Evolutionary conservation across 306 rosid genomes (phyloP), one percentile per base, ranked within the genome.

Genomic region (Styphnolobium japonicum): DNA sequence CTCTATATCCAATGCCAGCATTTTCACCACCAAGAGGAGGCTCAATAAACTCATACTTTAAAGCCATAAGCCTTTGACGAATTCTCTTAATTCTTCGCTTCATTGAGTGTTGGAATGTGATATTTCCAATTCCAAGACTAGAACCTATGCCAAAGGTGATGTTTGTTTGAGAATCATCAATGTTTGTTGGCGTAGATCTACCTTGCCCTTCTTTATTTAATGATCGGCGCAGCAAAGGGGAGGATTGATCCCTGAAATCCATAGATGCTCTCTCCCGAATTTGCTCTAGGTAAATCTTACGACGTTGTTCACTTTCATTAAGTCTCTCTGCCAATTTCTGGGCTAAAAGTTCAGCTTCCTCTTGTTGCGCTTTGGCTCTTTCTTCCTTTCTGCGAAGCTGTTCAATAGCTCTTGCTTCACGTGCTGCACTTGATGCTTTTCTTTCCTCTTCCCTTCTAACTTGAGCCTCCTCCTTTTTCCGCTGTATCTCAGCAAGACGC

Each of bases 391-490:
- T 88, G 25, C 98, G 92, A 79, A 95, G 92, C 77, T 92, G 98
- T 85, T 95, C 98, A 77, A 91, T 87, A 34, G 97, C 90, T 84
- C 97, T 90, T 75, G 97, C 98, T 75, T 95, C 98, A 73, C 98
- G 93, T 37, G 94, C 98, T 43, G 98, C 98, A 87, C 98, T 95
- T 66, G 98, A 92, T 73, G 98, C 98, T 85, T 95, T 95, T 73
- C 98, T 91, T 70, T 95, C 98, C 88, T 92, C 98, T 86, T 95
- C 98, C 88, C 98, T 91, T 85, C 98, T 90, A 72, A 90, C 84
- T 73, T 80, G 95, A 83, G 98, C 98, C 83, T 95, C 98, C 91
- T 95, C 98, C 84, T 95, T 95, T 87, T 87, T 95, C 83, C 94
- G 83, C 83, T 93, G 98, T 55, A 92, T 95, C 87, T 95, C 98